These are phyloP conservation scores for Nitzschia putrida DNA, from an alignment of 108 stramenopile genomes.

Conservation along the genomic window DNA sequence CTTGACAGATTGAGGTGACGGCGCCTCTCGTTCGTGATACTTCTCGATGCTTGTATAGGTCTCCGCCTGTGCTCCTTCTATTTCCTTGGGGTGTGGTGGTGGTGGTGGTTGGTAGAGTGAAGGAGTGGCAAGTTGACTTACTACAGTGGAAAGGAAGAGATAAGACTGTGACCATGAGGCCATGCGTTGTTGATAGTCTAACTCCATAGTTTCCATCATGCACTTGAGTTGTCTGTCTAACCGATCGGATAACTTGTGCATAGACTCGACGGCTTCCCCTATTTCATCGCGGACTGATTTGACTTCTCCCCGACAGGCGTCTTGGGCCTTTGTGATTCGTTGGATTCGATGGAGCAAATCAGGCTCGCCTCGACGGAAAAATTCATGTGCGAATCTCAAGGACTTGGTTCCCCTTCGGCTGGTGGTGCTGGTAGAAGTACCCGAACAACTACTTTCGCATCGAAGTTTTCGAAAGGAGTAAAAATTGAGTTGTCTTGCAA, in stretches of 20 bases:
- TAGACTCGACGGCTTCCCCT: background rate
- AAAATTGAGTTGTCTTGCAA: slow-evolving; percentile 55
- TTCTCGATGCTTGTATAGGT: too few relatives aligned
- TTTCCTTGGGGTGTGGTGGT: too few relatives aligned
- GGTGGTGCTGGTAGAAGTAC: background rate
- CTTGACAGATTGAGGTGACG: background rate
- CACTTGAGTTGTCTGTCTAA: slow-evolving; percentile 18
- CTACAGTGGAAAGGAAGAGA: slow-evolving; percentile 19
- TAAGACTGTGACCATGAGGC: slow-evolving; percentile 17
- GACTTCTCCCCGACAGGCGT: slow-evolving; percentile 19
- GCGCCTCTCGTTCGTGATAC: too few relatives aligned
- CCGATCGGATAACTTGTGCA: slow-evolving; percentile 12
- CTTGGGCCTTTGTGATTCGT: slow-evolving; percentile 33
- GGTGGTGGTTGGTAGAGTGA: too few relatives aligned
- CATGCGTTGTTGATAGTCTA: slow-evolving; percentile 36
- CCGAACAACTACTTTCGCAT: background rate
- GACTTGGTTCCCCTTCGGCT: slow-evolving; percentile 3
- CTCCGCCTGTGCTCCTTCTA: too few relatives aligned
- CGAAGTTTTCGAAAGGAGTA: slow-evolving; percentile 41
- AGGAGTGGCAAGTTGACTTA: background rate
- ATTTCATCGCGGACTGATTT: slow-evolving; percentile 29
- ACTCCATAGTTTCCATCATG: slow-evolving; percentile 21
- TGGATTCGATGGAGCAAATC: slow-evolving; percentile 31
- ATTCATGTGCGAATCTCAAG: slow-evolving; percentile 29
- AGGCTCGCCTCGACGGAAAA: slow-evolving; percentile 24